Evolutionary conservation across 2,329 filamentous ascomycete species (phyloP).

Genomic region (Penicillium sp.): DNA sequence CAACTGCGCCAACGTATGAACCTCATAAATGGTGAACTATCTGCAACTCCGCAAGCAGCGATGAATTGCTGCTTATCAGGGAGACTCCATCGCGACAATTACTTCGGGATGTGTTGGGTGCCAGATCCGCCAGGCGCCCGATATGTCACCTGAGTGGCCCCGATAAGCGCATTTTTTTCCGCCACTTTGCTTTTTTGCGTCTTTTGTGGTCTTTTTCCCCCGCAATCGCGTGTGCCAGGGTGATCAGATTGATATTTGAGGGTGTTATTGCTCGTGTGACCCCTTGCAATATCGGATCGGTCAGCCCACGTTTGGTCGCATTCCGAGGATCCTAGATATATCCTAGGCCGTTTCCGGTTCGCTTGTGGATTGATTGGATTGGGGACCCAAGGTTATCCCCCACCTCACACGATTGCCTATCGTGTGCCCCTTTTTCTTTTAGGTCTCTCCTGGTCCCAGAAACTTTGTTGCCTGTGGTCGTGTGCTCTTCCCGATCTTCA

Average conservation of each 20-base stretch:
- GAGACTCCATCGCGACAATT: slow-evolving; percentile 6
- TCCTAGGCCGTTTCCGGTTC: slow-evolving; percentile 16
- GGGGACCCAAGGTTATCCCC: slow-evolving; percentile 14
- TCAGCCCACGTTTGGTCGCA: slow-evolving; percentile 5
- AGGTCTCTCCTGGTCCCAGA: not conserved
- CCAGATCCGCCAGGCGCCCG: slow-evolving; percentile 18
- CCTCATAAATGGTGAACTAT: slow-evolving; percentile 5
- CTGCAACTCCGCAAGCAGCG: not conserved
- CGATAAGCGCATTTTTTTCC: slow-evolving; percentile 18
- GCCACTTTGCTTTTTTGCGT: slow-evolving; percentile 14
- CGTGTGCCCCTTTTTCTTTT: not conserved
- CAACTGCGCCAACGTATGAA: too few species aligned
- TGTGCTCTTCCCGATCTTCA: not conserved
- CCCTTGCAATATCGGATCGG: not conserved
- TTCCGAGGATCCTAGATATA: slow-evolving; percentile 6
- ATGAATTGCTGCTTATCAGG: not conserved
- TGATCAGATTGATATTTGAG: too few species aligned
- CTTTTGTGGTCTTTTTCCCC: not conserved
- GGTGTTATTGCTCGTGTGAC: not conserved
- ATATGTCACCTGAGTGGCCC: slow-evolving; percentile 19
- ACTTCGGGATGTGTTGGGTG: slow-evolving; percentile 5
- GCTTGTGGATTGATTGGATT: slow-evolving; percentile 7
- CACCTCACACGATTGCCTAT: slow-evolving; percentile 11
- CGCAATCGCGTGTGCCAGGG: not conserved
- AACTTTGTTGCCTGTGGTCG: not conserved